Base-by-base conservation (phyloP, 805 yeast genomes). In the Sugiyamaella smithiae region DNA sequence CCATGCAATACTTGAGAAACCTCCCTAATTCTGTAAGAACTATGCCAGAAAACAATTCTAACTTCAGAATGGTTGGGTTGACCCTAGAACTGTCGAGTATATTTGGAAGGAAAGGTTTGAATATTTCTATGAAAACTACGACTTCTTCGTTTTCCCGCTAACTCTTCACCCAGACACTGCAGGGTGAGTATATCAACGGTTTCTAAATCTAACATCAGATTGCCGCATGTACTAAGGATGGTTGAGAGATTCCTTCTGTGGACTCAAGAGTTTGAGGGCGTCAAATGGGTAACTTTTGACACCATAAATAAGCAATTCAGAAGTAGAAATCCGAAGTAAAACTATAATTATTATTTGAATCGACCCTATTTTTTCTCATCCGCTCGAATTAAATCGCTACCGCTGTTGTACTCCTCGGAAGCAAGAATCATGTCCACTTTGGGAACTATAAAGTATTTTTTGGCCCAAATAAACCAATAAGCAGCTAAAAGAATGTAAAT, bases 241-340 rank as follows among this genome's bases (percentile, higher is more conserved):
- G 71, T 67, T 52, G 70, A 67, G 47, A 50, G 70, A 35, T 36
- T 67, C 29, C 67, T 67, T 45, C 69, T 65, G 43, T 62, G 59
- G 48, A 66, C 67, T 50, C 67, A 67, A 54, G 54, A 53, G 26
- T 69, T 67, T 50, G 70, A 66, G 26, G 71, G 71, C 20, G 69
- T 67, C 25, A 69, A 66, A 48, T 67, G 71, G 71, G 62, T 65
- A 28, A 67, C 71, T n/a, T 67, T 67, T 70, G 69, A 61, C 29
- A 11, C 7, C 11, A 26, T 26, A 8, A 26, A 26, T 11, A 26
- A 26, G 29, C 7, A 26, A 11, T 11, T 8, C 29, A 26, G 29
- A 26, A 26, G 11, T 7, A 7, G 29, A 26, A 8, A 26, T 26
- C 29, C 29, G 7, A 26, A 26, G 11, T 26, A 26, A 26, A 26